A percentile compares a stretch with the other conserved stretches of the same genome.
phyloP scores from a whole-genome alignment of 345 rosid genomes.

The Eucalyptus sp. region DNA sequence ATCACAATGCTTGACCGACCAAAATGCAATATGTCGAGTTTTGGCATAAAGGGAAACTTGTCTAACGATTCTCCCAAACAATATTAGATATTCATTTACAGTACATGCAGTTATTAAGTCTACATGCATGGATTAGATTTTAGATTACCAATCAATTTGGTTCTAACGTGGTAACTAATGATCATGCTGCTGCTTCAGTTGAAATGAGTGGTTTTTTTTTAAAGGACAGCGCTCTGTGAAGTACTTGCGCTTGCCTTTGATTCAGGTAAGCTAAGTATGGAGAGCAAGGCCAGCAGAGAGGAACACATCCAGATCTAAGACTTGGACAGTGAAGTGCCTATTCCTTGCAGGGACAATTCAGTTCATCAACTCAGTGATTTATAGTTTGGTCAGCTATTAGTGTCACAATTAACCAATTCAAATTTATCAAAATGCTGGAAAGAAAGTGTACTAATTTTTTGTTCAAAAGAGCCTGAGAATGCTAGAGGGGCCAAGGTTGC shows the following conservation, averaged over 20 bases:
- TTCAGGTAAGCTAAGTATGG: too few relatives aligned
- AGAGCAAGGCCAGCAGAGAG: background rate
- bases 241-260: background rate
- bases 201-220: background rate
- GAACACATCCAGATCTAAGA: background rate
- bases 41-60: background rate
- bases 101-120: background rate
- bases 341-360: background rate
- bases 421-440: background rate
- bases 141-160: background rate
- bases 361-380: background rate
- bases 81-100: background rate
- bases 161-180: background rate
- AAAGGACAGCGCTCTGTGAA: background rate
- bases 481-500: background rate
- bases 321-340: background rate
- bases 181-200: background rate
- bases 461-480: background rate
- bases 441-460: background rate
- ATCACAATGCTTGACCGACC: background rate
- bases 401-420: background rate
- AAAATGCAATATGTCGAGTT: background rate
- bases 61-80: background rate
- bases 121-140: background rate
- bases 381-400: background rate